phyloP scores from a whole-genome alignment of 257 asterid genomes.

The Salvia splendens region DNA sequence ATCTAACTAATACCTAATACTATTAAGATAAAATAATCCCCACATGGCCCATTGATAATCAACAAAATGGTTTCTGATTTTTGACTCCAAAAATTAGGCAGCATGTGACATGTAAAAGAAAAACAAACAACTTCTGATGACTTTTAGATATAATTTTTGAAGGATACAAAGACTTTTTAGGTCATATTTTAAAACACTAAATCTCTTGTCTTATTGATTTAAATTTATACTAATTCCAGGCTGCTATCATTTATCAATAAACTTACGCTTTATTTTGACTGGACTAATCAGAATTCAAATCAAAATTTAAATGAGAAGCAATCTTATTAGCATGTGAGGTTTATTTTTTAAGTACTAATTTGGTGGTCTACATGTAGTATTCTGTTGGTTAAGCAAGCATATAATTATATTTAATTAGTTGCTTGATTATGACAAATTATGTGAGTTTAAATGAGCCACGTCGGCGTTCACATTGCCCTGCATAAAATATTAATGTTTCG shows the following conservation, averaged over 20 bases:
- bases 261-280: conserved; percentile 33
- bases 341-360: conserved; percentile 10
- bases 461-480: conserved; percentile 30
- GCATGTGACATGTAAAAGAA: not conserved
- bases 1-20: not conserved
- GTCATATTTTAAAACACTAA: not conserved
- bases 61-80: conserved; percentile 15
- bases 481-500: conserved; percentile 1
- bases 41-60: conserved; percentile 22
- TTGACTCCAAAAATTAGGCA: conserved; percentile 42
- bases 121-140: conserved; percentile 17
- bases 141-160: conserved; percentile 26
- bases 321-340: conserved; percentile 36
- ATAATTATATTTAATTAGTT: conserved; percentile 20
- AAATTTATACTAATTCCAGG: conserved; percentile 35
- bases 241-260: conserved; percentile 13
- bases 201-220: conserved; percentile 23
- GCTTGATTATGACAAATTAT: conserved; percentile 28
- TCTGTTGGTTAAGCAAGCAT: conserved; percentile 37
- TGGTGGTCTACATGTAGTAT: conserved; percentile 26
- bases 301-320: conserved; percentile 26
- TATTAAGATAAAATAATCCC: not conserved
- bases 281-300: conserved; percentile 29
- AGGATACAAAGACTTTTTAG: conserved; percentile 32
- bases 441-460: conserved; percentile 42